Evolutionary conservation across 2,329 filamentous ascomycete genomes (phyloP), one percentile per base, ranked within the genome.

Genomic region (Cercospora zeina): DNA sequence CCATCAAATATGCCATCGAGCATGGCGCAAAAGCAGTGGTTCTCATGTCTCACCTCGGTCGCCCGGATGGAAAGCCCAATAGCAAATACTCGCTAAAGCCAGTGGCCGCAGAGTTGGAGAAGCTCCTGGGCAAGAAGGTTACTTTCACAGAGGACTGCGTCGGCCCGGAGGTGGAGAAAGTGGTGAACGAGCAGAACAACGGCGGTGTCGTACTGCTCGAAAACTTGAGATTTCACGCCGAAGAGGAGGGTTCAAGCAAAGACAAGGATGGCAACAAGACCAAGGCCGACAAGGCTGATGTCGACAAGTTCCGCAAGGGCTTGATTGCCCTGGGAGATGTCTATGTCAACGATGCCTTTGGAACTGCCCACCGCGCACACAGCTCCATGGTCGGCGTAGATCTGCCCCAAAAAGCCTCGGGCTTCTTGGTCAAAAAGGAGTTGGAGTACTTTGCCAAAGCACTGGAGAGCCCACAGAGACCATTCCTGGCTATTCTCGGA

Each of bases 381-480:
- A 97, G 92, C 79, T 97, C 93, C 78, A 99, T 99, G 95, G 95
- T 99, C 73, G 95, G 95, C 74, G 85, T 97, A 68, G 87, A 97
- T 70, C 89, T 99, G 54, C 93, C 93, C 71, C 91, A 97, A 79
- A 97, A 96, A 84, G 95, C 95, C 9, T 91, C 93, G 61, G 95
- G 95, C 67, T 99, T 97, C 88, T 87, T 99, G 74, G 92, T 99
- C 85, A 99, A 99, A 89, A 99, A 97, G 85, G 95, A 99, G 81
- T 89, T 99, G 67, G 95, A 99, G 77, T 99, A 99, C 88, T 99
- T 99, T 77, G 95, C 95, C 68, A 87, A 97, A 83, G 95, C 92
- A 39, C 89, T 99, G 65, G 95, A 99, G 83, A 87, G 85, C 72
- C 95, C 95, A 65, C 85, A 96, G 82, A 88, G 93, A 61, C 95